Percentiles rank a stretch among this genome's conserved stretches.
These are phyloP conservation scores for Sarocladium brachiariae DNA, from an alignment of 2,329 filamentous ascomycete genomes.

Conservation along the genomic window DNA sequence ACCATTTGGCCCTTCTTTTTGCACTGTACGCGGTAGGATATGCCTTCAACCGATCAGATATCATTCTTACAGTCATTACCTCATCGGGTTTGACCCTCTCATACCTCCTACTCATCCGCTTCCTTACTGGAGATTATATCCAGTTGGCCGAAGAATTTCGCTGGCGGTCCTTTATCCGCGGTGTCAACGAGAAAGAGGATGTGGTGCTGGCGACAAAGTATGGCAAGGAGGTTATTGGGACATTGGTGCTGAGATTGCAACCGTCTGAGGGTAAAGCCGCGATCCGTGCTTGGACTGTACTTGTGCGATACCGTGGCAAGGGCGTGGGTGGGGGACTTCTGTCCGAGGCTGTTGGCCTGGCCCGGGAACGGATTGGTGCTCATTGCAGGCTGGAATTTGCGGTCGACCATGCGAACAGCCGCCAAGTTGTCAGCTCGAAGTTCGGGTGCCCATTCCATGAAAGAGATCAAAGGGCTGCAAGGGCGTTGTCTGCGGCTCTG, in stretches of 20 bases:
- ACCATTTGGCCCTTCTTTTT: conserved; percentile 39
- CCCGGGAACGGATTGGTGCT: conserved; percentile 56
- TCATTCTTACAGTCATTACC: conserved; percentile 45
- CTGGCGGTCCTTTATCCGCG: conserved; percentile 51
- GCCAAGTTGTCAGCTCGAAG: conserved; percentile 16
- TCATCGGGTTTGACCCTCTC: conserved; percentile 55
- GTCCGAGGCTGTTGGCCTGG: conserved; percentile 60
- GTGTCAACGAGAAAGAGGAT: conserved; percentile 35
- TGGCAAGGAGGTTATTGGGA: conserved; percentile 61
- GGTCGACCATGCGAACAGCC: conserved; percentile 67
- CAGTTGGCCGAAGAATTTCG: conserved; percentile 54
- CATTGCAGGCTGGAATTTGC: conserved; percentile 61
- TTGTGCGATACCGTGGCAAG: conserved; percentile 58
- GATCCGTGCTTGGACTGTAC: conserved; percentile 77
- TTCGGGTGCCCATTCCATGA: conserved; percentile 54
- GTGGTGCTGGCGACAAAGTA: conserved; percentile 56
- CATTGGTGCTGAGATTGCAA: conserved; percentile 60
- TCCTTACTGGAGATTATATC: conserved; percentile 55
- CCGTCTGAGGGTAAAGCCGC: conserved; percentile 51
- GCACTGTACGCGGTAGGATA: conserved; percentile 33
- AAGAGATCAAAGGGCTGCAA: conserved; percentile 46
- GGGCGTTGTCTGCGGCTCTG: conserved; percentile 18
- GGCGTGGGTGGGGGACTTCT: conserved; percentile 68
- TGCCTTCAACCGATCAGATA: conserved; percentile 25
- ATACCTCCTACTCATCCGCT: conserved; percentile 54